Evolutionary conservation across 1,284 basidiomycete genomes (phyloP), one percentile per base, ranked within the genome.

Genomic region (Tylopilus sp.): DNA sequence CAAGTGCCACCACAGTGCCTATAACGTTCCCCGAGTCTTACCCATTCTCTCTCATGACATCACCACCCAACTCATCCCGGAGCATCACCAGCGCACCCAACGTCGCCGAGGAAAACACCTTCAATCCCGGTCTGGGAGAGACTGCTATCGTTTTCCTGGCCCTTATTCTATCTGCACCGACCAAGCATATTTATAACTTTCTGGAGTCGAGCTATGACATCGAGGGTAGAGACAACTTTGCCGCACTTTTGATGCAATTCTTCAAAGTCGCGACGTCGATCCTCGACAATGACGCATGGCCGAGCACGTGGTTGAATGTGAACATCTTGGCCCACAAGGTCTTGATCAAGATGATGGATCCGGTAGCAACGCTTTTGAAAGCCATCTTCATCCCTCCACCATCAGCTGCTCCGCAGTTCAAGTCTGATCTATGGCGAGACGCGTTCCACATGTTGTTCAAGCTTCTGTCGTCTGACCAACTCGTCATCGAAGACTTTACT

Each of bases 11-110:
- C 26, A 66, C 78, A 4, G 72, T 85, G 5, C 94, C 94, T 1
- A 85, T 93, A 50, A 88, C 92, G 2, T 98, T 98, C 73, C 96
- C 95, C 0, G 88, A 93, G 54, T 89, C 93, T 1, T 94, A 98
- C 67, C 96, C 95, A 0, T 95, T 98, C 71, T 87, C 93, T 1
- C 78, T 98, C 5, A 69, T 94, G 11, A 79, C 91, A 0, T 80
- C 84, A 39, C 72, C 84, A 51, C 82, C 92, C 43, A 76, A 85
- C 62, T 64, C 77, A 54, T 63, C 78, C 57, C 72, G 75, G 19
- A 74, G 76, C 61, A 65, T 76, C n/a, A 74, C 75, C 36, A 76
- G 66, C 36, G 67, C 73, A 4, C 72, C 76, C 9, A 65, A 69
- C 28, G 61, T 72, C 28, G 66, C 66, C 36, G 80, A 84, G 39